Conservation (phyloP, 306 rosid species). For the Malus sieversii region DNA sequence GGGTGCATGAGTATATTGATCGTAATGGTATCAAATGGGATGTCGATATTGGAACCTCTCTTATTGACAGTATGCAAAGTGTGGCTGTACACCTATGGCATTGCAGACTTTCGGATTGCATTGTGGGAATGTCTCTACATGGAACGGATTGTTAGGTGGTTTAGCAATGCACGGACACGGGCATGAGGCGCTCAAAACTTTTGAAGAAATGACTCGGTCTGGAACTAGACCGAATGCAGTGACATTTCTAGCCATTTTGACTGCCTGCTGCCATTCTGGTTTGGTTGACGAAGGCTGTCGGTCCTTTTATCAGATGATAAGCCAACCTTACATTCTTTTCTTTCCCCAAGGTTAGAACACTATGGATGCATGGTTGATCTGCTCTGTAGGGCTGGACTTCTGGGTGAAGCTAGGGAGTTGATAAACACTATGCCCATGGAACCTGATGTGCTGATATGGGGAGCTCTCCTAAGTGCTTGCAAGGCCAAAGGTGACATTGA, state of each 20-base stretch:
- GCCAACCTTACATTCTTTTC: slow-evolving; percentile 33
- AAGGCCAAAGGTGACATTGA: slow-evolving; percentile 41
- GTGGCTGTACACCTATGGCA: slow-evolving; percentile 60
- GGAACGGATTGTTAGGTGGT: slow-evolving; percentile 70
- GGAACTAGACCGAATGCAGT: slow-evolving; percentile 59
- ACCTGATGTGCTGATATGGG: slow-evolving; percentile 73
- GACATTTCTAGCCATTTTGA: slow-evolving; percentile 63
- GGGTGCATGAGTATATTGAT: slow-evolving; percentile 69
- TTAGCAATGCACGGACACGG: slow-evolving; percentile 64
- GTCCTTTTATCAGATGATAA: slow-evolving; percentile 45
- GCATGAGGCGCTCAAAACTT: slow-evolving; percentile 41
- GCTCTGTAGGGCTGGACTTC: slow-evolving; percentile 62
- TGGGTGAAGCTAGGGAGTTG: slow-evolving; percentile 58
- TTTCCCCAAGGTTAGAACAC: slow-evolving; percentile 61
- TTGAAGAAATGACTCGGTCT: slow-evolving; percentile 46
- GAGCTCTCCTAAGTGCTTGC: slow-evolving; percentile 59
- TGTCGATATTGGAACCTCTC: slow-evolving; percentile 54
- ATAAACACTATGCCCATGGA: slow-evolving; percentile 65
- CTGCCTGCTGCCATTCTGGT: slow-evolving; percentile 79
- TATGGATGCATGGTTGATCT: slow-evolving; percentile 79
- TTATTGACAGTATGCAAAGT: slow-evolving; percentile 79
- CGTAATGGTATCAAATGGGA: slow-evolving; percentile 51
- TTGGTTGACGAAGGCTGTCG: slow-evolving; percentile 59
- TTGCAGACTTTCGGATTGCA: slow-evolving; percentile 40
- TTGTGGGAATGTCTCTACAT: slow-evolving; percentile 52